Evolutionary conservation across 257 asterid genomes (phyloP).

Genomic region (Ilex aquifolium): DNA sequence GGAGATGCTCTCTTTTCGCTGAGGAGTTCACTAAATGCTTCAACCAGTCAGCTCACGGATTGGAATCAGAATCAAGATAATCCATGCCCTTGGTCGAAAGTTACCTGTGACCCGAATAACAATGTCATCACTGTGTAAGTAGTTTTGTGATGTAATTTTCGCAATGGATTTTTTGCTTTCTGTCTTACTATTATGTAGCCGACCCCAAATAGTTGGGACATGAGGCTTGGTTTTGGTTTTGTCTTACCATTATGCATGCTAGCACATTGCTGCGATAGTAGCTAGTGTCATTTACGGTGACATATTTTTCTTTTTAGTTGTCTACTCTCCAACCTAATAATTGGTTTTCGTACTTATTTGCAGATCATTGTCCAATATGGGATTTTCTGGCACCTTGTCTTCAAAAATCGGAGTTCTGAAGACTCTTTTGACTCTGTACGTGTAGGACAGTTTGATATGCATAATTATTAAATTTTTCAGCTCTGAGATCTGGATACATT

Average conservation of each 20-base stretch:
- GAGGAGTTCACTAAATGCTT: slow-evolving; percentile 61
- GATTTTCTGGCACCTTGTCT: slow-evolving; percentile 75
- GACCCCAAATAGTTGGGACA: background rate
- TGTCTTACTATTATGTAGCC: background rate
- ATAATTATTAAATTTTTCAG: background rate
- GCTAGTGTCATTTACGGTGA: too few relatives aligned
- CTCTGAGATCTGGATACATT: background rate
- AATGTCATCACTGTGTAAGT: slow-evolving; percentile 71
- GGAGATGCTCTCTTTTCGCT: slow-evolving; percentile 73
- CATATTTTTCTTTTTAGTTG: background rate
- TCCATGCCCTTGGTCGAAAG: slow-evolving; percentile 95
- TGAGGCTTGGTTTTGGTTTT: background rate
- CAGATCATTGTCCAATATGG: slow-evolving; percentile 90
- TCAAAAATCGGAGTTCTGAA: slow-evolving; percentile 61
- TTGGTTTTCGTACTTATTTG: slow-evolving; percentile 15
- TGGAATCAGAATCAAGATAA: slow-evolving; percentile 79
- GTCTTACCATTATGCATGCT: too few relatives aligned
- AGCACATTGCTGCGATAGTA: too few relatives aligned
- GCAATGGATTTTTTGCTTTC: background rate
- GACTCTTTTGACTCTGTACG: slow-evolving; percentile 72
- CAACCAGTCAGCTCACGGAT: slow-evolving; percentile 61
- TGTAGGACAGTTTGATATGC: slow-evolving; percentile 16
- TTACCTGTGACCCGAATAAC: slow-evolving; percentile 49
- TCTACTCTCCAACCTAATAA: background rate
- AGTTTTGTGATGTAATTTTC: slow-evolving; percentile 2